These are phyloP conservation scores for Pilatotrama ljubarskyi DNA, from an alignment of 768 basidiomycete genomes.

Conservation along the genomic window DNA sequence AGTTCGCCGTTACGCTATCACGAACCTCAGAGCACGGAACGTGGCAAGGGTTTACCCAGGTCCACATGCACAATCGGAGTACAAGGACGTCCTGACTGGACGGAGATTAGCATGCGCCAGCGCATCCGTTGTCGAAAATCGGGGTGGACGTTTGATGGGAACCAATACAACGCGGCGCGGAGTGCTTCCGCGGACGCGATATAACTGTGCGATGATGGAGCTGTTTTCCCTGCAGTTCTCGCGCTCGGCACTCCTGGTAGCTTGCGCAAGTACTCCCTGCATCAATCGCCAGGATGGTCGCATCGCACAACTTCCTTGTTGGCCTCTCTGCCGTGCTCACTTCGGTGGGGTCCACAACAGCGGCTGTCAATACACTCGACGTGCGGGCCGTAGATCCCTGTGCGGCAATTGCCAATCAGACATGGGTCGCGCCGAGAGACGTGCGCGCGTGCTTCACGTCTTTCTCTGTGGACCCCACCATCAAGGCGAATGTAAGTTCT, in stretches of 20 bases:
- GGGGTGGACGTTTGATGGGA: too few relatives aligned
- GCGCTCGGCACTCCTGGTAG: not conserved
- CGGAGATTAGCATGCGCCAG: not conserved
- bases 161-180: too few relatives aligned
- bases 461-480: constrained; percentile 45
- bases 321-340: constrained; percentile 3
- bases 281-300: constrained; percentile 8
- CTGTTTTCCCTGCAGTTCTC: not conserved
- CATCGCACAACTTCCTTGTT: constrained; percentile 8
- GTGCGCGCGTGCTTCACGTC: constrained; percentile 53
- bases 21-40: not conserved
- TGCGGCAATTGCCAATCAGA: constrained; percentile 51
- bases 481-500: constrained; percentile 51
- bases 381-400: constrained; percentile 44
- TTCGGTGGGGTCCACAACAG: not conserved
- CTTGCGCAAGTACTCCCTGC: not conserved
- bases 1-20: not conserved
- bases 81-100: not conserved
- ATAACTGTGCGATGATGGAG: too few relatives aligned
- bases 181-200: too few relatives aligned
- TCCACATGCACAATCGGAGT: not conserved
- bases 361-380: not conserved
- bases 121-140: not conserved
- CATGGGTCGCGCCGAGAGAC: constrained; percentile 54
- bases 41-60: not conserved